These are phyloP conservation scores for Claviceps africana DNA, from an alignment of 2,329 filamentous ascomycete genomes.

Conservation along the genomic window DNA sequence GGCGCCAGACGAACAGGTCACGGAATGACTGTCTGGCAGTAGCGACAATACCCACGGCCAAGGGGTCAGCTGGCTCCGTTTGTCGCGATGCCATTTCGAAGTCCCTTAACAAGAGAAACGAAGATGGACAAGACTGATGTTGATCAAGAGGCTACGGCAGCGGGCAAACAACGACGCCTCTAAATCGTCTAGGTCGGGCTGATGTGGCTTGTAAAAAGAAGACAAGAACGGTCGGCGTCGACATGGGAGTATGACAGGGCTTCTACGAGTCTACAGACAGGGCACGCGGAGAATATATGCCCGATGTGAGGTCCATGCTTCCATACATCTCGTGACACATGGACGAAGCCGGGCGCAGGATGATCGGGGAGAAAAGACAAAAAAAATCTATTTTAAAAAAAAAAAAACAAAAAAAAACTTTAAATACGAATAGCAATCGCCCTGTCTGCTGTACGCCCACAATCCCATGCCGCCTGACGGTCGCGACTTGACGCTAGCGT, in stretches of 20 bases:
- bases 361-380: not conserved
- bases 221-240: not conserved
- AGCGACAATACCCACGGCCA: slow-evolving; percentile 50
- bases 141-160: not conserved
- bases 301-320: not conserved
- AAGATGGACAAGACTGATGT: not conserved
- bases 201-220: not conserved
- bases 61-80: slow-evolving; percentile 46
- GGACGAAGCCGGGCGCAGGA: not conserved
- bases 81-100: slow-evolving; percentile 2
- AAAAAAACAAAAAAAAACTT: not conserved
- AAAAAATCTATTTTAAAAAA: not conserved
- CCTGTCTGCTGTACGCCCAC: not conserved
- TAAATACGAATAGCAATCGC: too few relatives aligned
- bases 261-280: too few relatives aligned
- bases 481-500: not conserved
- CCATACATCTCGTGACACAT: not conserved
- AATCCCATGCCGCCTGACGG: not conserved
- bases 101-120: not conserved
- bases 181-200: not conserved
- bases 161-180: not conserved
- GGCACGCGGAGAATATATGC: not conserved
- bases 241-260: too few relatives aligned
- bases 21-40: slow-evolving; percentile 49
- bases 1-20: slow-evolving; percentile 61